Evolutionary conservation across 2,329 filamentous ascomycete genomes (phyloP), one percentile per base, ranked within the genome.

Genomic region (Microcyclosporella mali): DNA sequence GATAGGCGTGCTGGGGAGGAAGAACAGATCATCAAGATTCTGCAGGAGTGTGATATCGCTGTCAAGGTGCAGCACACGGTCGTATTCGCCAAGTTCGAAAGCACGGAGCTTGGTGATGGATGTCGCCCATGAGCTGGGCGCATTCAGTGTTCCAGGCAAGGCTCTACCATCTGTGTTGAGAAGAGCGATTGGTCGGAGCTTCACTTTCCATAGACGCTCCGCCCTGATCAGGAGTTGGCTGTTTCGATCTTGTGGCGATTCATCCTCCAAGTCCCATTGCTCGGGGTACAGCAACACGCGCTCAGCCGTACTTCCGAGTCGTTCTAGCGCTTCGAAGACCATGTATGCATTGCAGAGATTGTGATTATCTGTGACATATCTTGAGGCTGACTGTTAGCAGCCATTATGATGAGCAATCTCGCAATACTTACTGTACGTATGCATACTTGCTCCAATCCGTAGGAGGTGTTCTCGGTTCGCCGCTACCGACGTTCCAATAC

Each of bases 1-100:
- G 3, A 83, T 72, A 8, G 50, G 48, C 3, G 52, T 71, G 1
- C 67, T 59, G 0, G 83, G 84, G 1, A 84, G 68, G 19, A 82
- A 72, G 64, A 88, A 88, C 0, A 87, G 70, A 41, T 86, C 82
- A 52, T 88, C 84, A 70, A 87, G 75, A 16, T 70, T 64, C 46
- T 80, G 69, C 9, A 84, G 70, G 2, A 87, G 65, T 1, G 75
- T 75, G 16, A 77, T 70, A 56, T 87, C 82, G 7, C 80, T 82
- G 59, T 86, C 77, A 34, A 81, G 63, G 38, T 73, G 69, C 27
- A 81, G 67, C 16, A 80, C 68, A 30, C 77, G 70, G 15, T 72
- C 63, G 58, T 84, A 85, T 42, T 80, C 70, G 0, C 75, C 77
- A 40, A 84, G 77, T 45, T 81, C 81, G 58, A 85, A 86, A 2